Conservation (phyloP, 257 asterid genomes). For the Solanum tacnaense region DNA sequence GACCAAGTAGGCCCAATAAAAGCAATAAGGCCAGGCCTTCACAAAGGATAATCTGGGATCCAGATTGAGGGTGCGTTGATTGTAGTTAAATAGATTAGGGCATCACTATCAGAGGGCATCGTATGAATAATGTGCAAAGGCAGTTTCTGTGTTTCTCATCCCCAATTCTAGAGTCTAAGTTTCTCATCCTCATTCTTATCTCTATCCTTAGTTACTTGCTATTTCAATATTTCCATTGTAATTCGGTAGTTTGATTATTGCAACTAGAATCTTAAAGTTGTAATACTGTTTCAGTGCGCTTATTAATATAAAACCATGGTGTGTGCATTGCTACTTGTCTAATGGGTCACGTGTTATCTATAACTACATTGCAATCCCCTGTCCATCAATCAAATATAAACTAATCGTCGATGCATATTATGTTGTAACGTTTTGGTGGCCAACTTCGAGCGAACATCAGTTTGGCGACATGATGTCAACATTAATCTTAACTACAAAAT, state of each 20-base stretch:
- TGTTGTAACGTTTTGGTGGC: neutral
- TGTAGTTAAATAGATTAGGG: no score
- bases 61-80: no score
- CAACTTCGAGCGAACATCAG: neutral
- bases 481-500: no score
- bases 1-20: no score
- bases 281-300: neutral
- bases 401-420: neutral
- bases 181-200: neutral
- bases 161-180: neutral
- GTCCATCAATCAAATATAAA: neutral
- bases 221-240: no score
- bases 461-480: neutral
- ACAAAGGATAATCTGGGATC: no score
- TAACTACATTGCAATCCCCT: neutral
- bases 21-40: no score
- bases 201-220: no score
- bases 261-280: no score
- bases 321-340: neutral
- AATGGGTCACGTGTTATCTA: neutral
- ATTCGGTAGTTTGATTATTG: no score
- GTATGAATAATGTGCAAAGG: no score
- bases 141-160: neutral
- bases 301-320: neutral
- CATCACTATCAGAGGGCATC: no score